Evolutionary conservation across 495 filamentous ascomycete species (phyloP).

Genomic region (Echria macrotheca): DNA sequence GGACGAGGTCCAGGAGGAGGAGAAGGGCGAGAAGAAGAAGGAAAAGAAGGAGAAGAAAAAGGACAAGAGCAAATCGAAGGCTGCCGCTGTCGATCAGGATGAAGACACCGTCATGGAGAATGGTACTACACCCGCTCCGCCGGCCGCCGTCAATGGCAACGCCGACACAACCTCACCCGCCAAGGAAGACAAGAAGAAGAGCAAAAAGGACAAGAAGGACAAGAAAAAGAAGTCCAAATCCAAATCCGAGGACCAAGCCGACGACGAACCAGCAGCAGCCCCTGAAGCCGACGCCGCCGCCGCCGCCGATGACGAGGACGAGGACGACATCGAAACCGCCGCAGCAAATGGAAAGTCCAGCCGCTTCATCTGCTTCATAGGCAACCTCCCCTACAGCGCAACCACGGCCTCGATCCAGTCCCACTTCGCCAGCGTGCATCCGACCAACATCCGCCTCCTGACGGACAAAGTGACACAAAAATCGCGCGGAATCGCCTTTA

Average conservation of each 20-base stretch:
- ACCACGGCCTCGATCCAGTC: constrained; percentile 57
- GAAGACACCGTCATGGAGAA: constrained; percentile 10
- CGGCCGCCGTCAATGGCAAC: constrained; percentile 3
- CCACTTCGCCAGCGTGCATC: constrained; percentile 75
- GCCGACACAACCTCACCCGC: constrained; percentile 16
- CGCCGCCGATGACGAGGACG: too few species aligned
- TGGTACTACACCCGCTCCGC: not conserved
- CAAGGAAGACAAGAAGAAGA: constrained; percentile 25
- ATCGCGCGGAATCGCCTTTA: constrained; percentile 83
- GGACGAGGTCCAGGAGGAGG: constrained; percentile 24
- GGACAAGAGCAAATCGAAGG: constrained; percentile 15
- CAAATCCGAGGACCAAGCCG: not conserved
- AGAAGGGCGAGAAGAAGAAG: constrained; percentile 18
- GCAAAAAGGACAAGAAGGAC: constrained; percentile 24
- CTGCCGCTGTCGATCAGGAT: constrained; percentile 11
- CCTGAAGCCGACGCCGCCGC: constrained; percentile 1
- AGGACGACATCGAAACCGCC: constrained; percentile 21
- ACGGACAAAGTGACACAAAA: constrained; percentile 64
- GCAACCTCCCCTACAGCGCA: constrained; percentile 84
- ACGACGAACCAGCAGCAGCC: constrained; percentile 22
- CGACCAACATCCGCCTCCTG: constrained; percentile 66
- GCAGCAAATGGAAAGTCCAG: constrained; percentile 34
- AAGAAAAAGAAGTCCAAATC: constrained; percentile 22
- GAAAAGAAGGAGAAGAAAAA: constrained; percentile 16
- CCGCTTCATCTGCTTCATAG: constrained; percentile 83